Conservation (phyloP, 805 yeast genomes). For the Tetrapisispora pingtungensis region DNA sequence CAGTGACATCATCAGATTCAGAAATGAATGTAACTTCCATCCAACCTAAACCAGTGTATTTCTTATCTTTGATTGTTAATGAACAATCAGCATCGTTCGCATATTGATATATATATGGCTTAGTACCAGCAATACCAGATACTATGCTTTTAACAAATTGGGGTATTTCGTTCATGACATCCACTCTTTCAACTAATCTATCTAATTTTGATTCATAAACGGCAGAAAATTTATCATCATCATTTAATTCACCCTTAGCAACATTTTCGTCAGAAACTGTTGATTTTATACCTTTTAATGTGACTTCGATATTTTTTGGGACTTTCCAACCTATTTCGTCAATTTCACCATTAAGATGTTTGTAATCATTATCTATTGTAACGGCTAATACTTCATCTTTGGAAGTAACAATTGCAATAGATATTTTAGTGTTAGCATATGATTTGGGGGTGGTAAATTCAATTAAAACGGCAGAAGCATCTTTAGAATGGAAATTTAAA, state of each 20-base stretch:
- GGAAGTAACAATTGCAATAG: conserved; percentile 63
- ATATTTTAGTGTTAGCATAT: conserved; percentile 73
- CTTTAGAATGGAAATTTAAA: conserved; percentile 71
- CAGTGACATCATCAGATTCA: conserved; percentile 22
- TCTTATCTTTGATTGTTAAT: conserved; percentile 16
- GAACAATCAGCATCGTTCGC: conserved; percentile 38
- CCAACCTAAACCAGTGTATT: conserved; percentile 25
- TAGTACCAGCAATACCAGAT: conserved; percentile 89
- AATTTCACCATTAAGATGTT: conserved; percentile 43
- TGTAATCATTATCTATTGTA: conserved; percentile 54
- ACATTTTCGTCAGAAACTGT: conserved; percentile 36
- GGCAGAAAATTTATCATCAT: conserved; percentile 35
- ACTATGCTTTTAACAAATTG: conserved; percentile 87
- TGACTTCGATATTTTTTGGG: conserved; percentile 59
- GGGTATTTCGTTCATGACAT: conserved; percentile 96
- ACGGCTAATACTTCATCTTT: conserved; percentile 54
- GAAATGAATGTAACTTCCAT: conserved; percentile 30
- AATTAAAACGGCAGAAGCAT: conserved; percentile 76
- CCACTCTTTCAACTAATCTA: conserved; percentile 76
- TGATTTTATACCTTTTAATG: conserved; percentile 40
- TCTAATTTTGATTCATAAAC: conserved; percentile 50
- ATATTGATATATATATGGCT: conserved; percentile 94
- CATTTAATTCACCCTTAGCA: conserved; percentile 18
- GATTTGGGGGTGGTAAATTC: conserved; percentile 92
- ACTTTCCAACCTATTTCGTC: conserved; percentile 92